Percentiles rank a stretch among this genome's conserved stretches.
These are phyloP conservation scores for Dactylellina parvicollis DNA, from an alignment of 2,329 filamentous ascomycete genomes.

Conservation along the genomic window DNA sequence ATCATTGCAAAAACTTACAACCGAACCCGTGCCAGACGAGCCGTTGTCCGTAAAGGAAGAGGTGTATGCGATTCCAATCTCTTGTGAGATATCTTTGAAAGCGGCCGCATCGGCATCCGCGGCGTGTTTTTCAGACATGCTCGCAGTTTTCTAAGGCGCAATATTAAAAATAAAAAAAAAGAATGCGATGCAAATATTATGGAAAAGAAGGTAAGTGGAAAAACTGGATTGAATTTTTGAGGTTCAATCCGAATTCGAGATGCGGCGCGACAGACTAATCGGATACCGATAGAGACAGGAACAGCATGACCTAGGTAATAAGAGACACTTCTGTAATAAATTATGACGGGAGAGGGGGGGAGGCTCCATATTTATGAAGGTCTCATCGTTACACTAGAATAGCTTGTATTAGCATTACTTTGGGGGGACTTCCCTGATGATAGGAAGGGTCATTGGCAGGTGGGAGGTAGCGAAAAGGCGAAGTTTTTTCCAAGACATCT, in stretches of 20 bases:
- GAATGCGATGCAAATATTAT: background rate
- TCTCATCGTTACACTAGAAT: slow-evolving; percentile 34
- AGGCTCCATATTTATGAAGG: slow-evolving; percentile 49
- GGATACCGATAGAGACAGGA: slow-evolving; percentile 31
- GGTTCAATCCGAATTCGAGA: slow-evolving; percentile 22
- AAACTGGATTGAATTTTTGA: slow-evolving; percentile 4
- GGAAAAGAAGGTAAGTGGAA: background rate
- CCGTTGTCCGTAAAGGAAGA: slow-evolving; percentile 50
- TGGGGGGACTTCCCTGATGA: slow-evolving; percentile 6
- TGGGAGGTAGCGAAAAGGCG: slow-evolving; percentile 38
- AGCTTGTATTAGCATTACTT: slow-evolving; percentile 15
- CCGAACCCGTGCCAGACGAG: slow-evolving; percentile 52
- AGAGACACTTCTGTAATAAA: slow-evolving; percentile 1
- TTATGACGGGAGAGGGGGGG: slow-evolving; percentile 16
- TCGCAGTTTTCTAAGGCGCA: background rate
- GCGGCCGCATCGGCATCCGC: slow-evolving; percentile 11
- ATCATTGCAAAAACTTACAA: slow-evolving; percentile 37
- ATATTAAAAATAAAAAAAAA: slow-evolving; percentile 13
- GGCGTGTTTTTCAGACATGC: slow-evolving; percentile 43
- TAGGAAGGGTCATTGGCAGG: slow-evolving; percentile 25
- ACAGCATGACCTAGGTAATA: slow-evolving; percentile 40
- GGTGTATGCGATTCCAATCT: slow-evolving; percentile 39
- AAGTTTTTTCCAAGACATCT: slow-evolving; percentile 54
- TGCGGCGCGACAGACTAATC: slow-evolving; percentile 32
- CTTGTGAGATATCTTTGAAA: slow-evolving; percentile 50